Evolutionary conservation across 441 rosid genomes (phyloP), one percentile per base, ranked within the genome.

Genomic region (Codiaeum variegatum): DNA sequence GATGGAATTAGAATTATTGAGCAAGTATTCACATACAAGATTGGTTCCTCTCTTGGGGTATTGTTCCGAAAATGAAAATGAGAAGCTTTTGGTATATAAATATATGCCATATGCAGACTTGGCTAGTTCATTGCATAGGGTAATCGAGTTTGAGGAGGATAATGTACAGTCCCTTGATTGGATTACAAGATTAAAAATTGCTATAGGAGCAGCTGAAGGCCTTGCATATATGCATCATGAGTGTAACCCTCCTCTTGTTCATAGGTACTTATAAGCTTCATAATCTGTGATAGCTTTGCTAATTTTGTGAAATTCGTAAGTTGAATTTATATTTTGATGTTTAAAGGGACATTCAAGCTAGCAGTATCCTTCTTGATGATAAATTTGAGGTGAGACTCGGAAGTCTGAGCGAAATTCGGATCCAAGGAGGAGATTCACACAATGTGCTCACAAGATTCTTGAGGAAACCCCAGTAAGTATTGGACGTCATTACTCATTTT

Each of bases 321-420:
- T 78, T 68, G 44, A 40, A 40, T 34, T 34, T 55, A 11, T 73
- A 3, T 71, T 72, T 64, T 73, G 74, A 49, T 76, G 77, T 75
- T 77, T 77, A 78, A 77, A 96, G 99, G 77, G 98, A 91, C 85
- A 83, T 96, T 58, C 99, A 91, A 90, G 98, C 96, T 55, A 91
- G 97, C 83, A 93, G 98, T 75, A 91, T 96, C 73, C 96, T 96
- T 77, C 99, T 96, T 32, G 98, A 96, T 83, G 98, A 96, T 74
- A 91, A 93, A 79, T 96, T 86, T 46, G 99, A 93, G 85, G 99
- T 96, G 72, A 90, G 97, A 62, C 87, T 96, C 6, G 98, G 98
- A 77, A 93, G 98, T 81, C 74, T 96, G 81, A 90, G 91, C 8
- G 93, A 87, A 78, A 88, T 75, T 64, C 76, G 84, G 63, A 73